Conservation (phyloP, 345 rosid species). For the Garcia nutans region DNA sequence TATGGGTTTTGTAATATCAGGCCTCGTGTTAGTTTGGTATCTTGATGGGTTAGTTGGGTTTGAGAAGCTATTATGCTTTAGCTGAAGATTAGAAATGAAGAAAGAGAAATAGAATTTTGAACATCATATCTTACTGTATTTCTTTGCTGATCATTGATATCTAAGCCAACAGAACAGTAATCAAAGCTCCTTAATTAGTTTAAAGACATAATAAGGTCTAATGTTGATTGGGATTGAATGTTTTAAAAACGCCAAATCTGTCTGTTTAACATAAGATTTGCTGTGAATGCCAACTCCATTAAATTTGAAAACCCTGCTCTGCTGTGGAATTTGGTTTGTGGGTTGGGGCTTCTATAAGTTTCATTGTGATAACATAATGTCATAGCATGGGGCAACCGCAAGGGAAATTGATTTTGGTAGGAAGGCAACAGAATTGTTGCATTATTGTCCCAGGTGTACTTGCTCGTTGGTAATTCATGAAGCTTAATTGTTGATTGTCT, state of each 20-base stretch:
- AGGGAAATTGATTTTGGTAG: not conserved
- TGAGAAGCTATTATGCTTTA: not conserved
- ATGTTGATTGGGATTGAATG: constrained; percentile 1
- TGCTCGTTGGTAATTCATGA: not conserved
- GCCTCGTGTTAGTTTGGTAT: constrained; percentile 9
- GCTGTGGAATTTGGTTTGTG: not conserved
- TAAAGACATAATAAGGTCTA: not conserved
- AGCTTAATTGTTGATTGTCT: not conserved
- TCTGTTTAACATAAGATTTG: not conserved
- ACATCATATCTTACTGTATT: not conserved
- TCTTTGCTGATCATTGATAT: not conserved
- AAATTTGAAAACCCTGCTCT: not conserved
- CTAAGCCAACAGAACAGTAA: not conserved
- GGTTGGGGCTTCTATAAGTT: not conserved
- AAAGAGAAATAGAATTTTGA: not conserved
- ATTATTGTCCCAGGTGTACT: not conserved
- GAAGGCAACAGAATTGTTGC: not conserved
- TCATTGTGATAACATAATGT: not conserved
- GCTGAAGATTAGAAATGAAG: not conserved
- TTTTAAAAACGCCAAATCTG: not conserved
- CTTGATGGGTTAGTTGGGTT: constrained; percentile 1
- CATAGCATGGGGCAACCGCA: not conserved
- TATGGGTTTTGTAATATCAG: not conserved
- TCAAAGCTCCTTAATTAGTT: not conserved
- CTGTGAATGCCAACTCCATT: not conserved